Evolutionary conservation across 73 alveolate genomes (phyloP), one percentile per base, ranked within the genome.

Genomic region (Paramecium octaurelia): DNA sequence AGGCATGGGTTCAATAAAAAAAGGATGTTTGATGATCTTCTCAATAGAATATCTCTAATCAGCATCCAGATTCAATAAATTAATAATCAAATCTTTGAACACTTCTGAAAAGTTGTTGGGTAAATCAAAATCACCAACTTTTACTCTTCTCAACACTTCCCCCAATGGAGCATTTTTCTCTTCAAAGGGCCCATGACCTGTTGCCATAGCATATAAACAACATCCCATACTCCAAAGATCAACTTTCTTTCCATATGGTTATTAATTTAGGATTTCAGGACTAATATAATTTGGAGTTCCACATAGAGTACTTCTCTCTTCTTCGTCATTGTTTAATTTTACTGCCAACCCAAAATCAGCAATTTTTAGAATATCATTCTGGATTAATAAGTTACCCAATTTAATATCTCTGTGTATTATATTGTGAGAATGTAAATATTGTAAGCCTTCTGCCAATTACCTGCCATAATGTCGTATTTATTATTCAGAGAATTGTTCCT

Each of bases 251-350:
- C 94, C 94, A 70, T 89, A 89, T 2, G 92, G 92, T 46, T 89
- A 50, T 59, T 73, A 20, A 46, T 89, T 89, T 12, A 89, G 18
- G 20, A 89, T 71, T 59, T 89, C 94, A 9, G 99, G 99, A 40
- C 99, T 96, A 6, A 98, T 97, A 85, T 98, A 98, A 92, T 98
- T 98, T 0, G 99, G 99, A 27, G 99, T 98, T 2, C 99, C 99
- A 80, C 99, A 98, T 5, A 98, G 93, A 6, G 99, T 97, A 57
- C 97, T 93, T 95, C 97, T 96, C 92, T 95, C 95, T 87, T 98
- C 99, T 35, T 98, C 99, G 40, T 96, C 98, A 88, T 95, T 96
- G 27, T 95, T 97, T 69, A 97, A 95, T 86, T 95, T 98, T 20
- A 98, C 97, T 4, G 96, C 96, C 46, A 93, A 58, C 95, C 99